These are phyloP conservation scores for Aspergillus sp. DNA, from an alignment of 2,329 filamentous ascomycete species.

Conservation along the genomic window DNA sequence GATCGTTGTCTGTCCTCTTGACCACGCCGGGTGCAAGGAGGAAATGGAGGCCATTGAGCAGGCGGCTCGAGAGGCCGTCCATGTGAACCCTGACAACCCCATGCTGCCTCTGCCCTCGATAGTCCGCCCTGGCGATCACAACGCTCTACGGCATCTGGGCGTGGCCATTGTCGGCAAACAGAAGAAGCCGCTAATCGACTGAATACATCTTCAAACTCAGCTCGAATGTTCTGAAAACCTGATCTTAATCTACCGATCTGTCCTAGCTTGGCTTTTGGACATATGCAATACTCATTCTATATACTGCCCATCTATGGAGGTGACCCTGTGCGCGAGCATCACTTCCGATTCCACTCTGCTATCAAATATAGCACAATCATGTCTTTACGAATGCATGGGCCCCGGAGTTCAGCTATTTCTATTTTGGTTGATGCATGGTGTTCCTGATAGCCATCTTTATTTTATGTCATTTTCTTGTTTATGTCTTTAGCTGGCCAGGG, in stretches of 20 bases:
- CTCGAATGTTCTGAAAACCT: background rate
- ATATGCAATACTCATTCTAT: background rate
- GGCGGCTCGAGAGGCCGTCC: conserved; percentile 86
- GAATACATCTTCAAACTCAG: conserved; percentile 30
- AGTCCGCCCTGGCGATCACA: conserved; percentile 72
- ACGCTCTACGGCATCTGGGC: conserved; percentile 59
- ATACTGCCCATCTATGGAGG: background rate
- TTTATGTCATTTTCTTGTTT: conserved; percentile 21
- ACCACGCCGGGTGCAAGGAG: conserved; percentile 93
- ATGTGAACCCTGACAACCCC: conserved; percentile 84
- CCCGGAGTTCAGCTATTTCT: conserved; percentile 23
- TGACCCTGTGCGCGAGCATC: conserved; percentile 6
- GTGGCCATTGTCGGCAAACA: conserved; percentile 63
- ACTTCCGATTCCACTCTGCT: conserved; percentile 12
- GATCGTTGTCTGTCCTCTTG: conserved; percentile 92
- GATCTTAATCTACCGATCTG: background rate
- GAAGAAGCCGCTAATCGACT: conserved; percentile 66
- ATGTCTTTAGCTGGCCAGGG: conserved; percentile 10
- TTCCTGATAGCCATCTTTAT: conserved; percentile 21
- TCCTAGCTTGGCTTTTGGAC: background rate
- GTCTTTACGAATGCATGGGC: conserved; percentile 38
- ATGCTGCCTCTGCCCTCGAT: conserved; percentile 87
- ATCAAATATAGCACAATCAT: conserved; percentile 22
- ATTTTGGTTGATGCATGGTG: conserved; percentile 29
- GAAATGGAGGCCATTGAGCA: conserved; percentile 99